Conservation (phyloP, 805 yeast species). For the Myxozyma mucilagina region DNA sequence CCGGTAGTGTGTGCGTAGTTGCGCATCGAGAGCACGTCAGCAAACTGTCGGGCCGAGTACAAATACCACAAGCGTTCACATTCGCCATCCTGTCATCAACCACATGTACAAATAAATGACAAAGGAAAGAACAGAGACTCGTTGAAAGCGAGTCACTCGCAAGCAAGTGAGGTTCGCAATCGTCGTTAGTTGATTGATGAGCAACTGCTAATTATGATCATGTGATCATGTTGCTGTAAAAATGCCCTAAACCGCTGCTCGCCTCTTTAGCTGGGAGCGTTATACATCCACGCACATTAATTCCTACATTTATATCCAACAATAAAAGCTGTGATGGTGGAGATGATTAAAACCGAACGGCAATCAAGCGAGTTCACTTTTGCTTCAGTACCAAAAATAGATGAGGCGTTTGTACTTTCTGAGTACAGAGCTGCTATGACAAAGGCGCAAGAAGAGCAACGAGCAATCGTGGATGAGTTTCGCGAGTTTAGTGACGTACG, state of each 20-base stretch:
- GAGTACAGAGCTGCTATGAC: slow-evolving; percentile 19
- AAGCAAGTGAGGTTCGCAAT: no score
- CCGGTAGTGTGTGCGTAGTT: slow-evolving; percentile 2
- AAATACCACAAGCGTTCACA: slow-evolving; percentile 11
- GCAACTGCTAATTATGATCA: no score
- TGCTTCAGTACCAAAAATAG: neutral
- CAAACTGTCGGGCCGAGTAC: slow-evolving; percentile 16
- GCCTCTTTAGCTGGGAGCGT: no score
- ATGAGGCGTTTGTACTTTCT: slow-evolving; percentile 7
- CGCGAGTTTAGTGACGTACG: slow-evolving; percentile 13
- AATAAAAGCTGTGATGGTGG: neutral
- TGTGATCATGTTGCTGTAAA: no score
- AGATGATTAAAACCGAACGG: neutral
- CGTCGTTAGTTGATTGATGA: no score
- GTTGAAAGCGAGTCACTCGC: neutral
- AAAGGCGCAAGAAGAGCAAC: slow-evolving; percentile 19
- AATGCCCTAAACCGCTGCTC: no score
- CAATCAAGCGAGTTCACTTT: neutral
- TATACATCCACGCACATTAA: no score
- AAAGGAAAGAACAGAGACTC: neutral
- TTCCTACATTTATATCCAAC: neutral
- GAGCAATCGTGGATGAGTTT: slow-evolving; percentile 12
- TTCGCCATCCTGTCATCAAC: neutral
- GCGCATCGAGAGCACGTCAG: slow-evolving; percentile 26
- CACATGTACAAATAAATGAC: neutral